Conservation (phyloP, 2,329 filamentous ascomycete species). For the Ophiocordyceps sinensis region DNA sequence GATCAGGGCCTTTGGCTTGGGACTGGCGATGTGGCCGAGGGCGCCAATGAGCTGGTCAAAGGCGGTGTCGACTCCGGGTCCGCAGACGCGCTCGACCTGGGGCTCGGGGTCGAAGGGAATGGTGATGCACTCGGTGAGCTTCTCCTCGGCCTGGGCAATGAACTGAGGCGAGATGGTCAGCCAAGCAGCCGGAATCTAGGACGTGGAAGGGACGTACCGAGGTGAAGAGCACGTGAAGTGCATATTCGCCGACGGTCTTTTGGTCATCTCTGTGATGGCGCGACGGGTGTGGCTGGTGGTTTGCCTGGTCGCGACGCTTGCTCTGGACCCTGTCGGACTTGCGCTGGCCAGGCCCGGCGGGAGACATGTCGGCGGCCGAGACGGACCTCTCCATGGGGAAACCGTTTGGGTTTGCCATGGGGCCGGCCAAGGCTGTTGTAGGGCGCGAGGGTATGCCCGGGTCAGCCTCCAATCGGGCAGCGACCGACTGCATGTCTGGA, state of each 20-base stretch:
- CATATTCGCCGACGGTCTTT: constrained; percentile 96
- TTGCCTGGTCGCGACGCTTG: constrained; percentile 57
- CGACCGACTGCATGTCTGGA: constrained; percentile 32
- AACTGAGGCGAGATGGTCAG: constrained; percentile 39
- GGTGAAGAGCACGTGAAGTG: constrained; percentile 89
- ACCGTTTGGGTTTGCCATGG: constrained; percentile 8
- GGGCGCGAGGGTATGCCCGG: constrained; percentile 23
- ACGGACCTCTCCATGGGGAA: constrained; percentile 28
- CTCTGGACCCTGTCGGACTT: constrained; percentile 49
- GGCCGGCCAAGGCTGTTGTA: constrained; percentile 32
- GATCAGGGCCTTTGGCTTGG: constrained; percentile 88
- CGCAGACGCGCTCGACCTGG: constrained; percentile 79
- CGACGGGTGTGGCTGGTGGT: constrained; percentile 65
- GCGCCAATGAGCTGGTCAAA: constrained; percentile 94
- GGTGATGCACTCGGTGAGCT: constrained; percentile 78
- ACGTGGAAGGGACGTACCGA: constrained; percentile 40
- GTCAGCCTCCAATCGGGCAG: constrained; percentile 30
- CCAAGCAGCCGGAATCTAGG: background rate
- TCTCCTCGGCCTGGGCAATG: constrained; percentile 91
- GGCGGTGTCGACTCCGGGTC: constrained; percentile 68
- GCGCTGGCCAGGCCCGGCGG: constrained; percentile 30
- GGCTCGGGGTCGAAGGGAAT: constrained; percentile 68
- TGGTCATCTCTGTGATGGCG: constrained; percentile 58
- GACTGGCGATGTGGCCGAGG: constrained; percentile 83
- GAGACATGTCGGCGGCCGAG: constrained; percentile 29